Evolutionary conservation across 805 yeast genomes (phyloP).

Genomic region (Yarrowia sp.): DNA sequence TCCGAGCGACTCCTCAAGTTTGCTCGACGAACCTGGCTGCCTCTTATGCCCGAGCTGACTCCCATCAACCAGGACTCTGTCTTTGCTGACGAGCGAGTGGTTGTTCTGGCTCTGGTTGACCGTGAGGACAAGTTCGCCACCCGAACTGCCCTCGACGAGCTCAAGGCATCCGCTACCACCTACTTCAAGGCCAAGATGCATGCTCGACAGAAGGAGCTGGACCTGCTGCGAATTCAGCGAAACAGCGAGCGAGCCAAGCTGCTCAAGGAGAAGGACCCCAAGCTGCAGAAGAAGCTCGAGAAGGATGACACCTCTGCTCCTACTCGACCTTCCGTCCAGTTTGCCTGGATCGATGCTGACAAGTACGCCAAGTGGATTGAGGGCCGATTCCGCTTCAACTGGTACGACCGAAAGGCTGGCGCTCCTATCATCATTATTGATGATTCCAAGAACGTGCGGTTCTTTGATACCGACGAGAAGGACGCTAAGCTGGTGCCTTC

Average conservation of each 20-base stretch:
- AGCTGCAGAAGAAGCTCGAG: conserved; percentile 25
- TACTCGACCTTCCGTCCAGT: conserved; percentile 10
- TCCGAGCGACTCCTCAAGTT: conserved; percentile 35
- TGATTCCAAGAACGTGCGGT: conserved; percentile 20
- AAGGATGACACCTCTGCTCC: conserved; percentile 15
- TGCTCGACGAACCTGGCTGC: conserved; percentile 40
- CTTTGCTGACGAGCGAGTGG: conserved; percentile 35
- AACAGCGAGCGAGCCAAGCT: conserved; percentile 9
- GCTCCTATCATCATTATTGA: conserved; percentile 19
- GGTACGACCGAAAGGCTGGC: background rate
- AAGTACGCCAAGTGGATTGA: conserved; percentile 24
- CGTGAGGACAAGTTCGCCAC: conserved; percentile 34
- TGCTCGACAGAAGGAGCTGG: conserved; percentile 16
- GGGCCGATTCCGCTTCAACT: conserved; percentile 18
- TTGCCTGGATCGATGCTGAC: conserved; percentile 26
- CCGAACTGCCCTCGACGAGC: conserved; percentile 34
- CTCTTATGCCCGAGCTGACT: conserved; percentile 40
- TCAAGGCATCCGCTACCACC: conserved; percentile 36
- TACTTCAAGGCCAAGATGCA: conserved; percentile 16
- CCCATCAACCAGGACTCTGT: conserved; percentile 40
- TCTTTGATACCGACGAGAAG: conserved; percentile 22
- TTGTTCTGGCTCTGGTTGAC: conserved; percentile 39
- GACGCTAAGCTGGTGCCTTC: background rate
- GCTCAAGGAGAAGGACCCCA: conserved; percentile 26
- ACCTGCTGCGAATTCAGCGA: conserved; percentile 21